phyloP scores from a whole-genome alignment of 1,284 basidiomycete species.

The Ceratobasidium papillatum region DNA sequence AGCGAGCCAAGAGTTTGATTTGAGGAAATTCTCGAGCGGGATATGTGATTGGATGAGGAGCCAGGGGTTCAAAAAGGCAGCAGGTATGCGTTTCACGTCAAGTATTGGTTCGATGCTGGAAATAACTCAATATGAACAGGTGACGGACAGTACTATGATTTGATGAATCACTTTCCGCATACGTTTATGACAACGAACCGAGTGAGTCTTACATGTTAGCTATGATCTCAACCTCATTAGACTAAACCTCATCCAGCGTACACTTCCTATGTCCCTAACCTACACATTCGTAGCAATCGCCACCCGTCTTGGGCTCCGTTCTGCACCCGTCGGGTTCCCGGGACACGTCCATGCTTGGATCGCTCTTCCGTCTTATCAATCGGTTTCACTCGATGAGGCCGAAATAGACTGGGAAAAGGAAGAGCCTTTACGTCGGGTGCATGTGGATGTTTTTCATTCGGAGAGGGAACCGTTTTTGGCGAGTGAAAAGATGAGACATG shows the following conservation, averaged over 20 bases:
- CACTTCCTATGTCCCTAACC: slow-evolving; percentile 67
- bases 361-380: slow-evolving; percentile 48
- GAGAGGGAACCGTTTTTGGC: slow-evolving; percentile 52
- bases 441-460: slow-evolving; percentile 60
- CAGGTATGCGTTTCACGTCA: slow-evolving; percentile 49
- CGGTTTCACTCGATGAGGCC: not conserved
- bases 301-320: slow-evolving; percentile 60
- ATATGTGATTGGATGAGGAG: slow-evolving; percentile 61
- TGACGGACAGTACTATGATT: slow-evolving; percentile 52
- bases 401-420: slow-evolving; percentile 4
- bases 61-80: slow-evolving; percentile 56
- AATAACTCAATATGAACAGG: slow-evolving; percentile 36
- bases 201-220: not conserved
- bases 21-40: slow-evolving; percentile 51
- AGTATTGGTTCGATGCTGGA: not conserved
- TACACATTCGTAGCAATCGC: slow-evolving; percentile 65
- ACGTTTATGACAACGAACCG: slow-evolving; percentile 61
- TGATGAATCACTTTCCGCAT: slow-evolving; percentile 68
- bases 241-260: not conserved
- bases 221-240: not conserved
- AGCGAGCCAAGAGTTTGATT: slow-evolving; percentile 42
- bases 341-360: slow-evolving; percentile 62
- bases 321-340: slow-evolving; percentile 66
- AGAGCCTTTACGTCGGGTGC: slow-evolving; percentile 49
- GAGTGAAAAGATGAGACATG: slow-evolving; percentile 51